A percentile compares a stretch with the other conserved stretches of the same genome.
Evolutionary conservation across 129 eudicot genomes (phyloP).

Genomic region (sunflower (Helianthus annuus)): HanXRQr2.0-SUNRISE NC_035442.2:166962245-166962744

Average conservation of each 20-base stretch:
- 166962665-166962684: slow-evolving; percentile 10
- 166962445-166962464: too few relatives aligned
- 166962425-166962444: too few relatives aligned
- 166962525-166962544: slow-evolving; percentile 46
- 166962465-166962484: too few relatives aligned
- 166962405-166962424: too few relatives aligned
- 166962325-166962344: too few relatives aligned
- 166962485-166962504: background rate
- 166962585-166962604: slow-evolving; percentile 69
- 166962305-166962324: too few relatives aligned
- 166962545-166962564: slow-evolving; percentile 41
- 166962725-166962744: slow-evolving; percentile 98
- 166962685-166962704: background rate
- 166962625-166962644: slow-evolving; percentile 93
- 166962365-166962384: too few relatives aligned
- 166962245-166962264: too few relatives aligned
- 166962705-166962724: slow-evolving; percentile 38
- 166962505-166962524: slow-evolving; percentile 13
- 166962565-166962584: slow-evolving; percentile 73
- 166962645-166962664: slow-evolving; percentile 7
- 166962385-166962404: too few relatives aligned
- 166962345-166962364: too few relatives aligned
- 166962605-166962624: slow-evolving; percentile 82
- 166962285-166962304: too few relatives aligned
- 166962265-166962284: too few relatives aligned